Evolutionary conservation across 345 rosid genomes (phyloP), one percentile per base, ranked within the genome.

Genomic region (Gossypium turneri): DNA sequence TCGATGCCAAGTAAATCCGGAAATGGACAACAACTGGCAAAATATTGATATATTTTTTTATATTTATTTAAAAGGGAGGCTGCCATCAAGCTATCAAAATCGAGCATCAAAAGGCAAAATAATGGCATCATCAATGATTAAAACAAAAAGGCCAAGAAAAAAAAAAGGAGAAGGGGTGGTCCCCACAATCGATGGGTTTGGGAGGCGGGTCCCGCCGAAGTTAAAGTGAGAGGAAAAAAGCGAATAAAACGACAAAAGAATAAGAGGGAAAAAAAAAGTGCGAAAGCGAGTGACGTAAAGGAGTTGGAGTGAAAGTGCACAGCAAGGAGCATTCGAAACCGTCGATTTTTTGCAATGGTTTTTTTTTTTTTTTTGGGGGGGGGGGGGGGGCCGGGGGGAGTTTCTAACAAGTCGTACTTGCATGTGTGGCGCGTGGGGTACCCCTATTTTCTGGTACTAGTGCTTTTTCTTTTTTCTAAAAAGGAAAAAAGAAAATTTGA

Each of bases 361-460:
- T 29, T 2, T 25, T 27, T 27, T 27, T 27, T 34, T n/a, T n/a
- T n/a, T n/a, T n/a, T n/a, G n/a, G n/a, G n/a, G n/a, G n/a, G n/a
- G n/a, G n/a, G n/a, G n/a, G n/a, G n/a, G n/a, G n/a, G n/a, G n/a
- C n/a, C n/a, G 24, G 17, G 77, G 0, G 9, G 44, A 16, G 59
- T 68, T 50, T 16, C 59, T 16, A 2, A 69, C 3, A 3, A 52
- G 45, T 17, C 17, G 4, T 27, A 72, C 75, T 63, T 58, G 69
- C 73, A 68, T 43, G 44, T n/a, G 1, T 11, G 60, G 78, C 74
- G 82, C 80, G 84, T 81, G 61, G 2, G 13, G 13, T 20, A 51
- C 22, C 27, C 13, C 41, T 0, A 5, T 34, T 34, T 34, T 34
- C 7, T 45, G 50, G 13, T 59, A 12, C 17, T 10, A 12, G 9